phyloP scores from a whole-genome alignment of 176 grass and related monocot genomes.

The Carex myosuroides region DNA sequence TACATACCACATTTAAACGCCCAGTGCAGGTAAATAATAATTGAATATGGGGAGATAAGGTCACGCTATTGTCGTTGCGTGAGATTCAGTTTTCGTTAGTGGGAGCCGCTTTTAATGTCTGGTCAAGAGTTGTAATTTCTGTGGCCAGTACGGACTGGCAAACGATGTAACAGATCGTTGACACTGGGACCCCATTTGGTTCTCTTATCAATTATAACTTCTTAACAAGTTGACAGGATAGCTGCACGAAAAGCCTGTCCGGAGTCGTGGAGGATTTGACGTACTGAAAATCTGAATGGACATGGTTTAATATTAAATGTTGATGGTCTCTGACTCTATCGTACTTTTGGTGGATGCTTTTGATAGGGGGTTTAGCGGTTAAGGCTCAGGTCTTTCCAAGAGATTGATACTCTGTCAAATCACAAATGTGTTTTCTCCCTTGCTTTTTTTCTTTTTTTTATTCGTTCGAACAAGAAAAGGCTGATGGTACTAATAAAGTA shows the following conservation, averaged over 20 bases:
- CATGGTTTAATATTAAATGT: not conserved
- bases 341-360: not conserved
- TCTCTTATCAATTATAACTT: not conserved
- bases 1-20: not conserved
- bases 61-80: constrained; percentile 23
- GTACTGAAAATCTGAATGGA: not conserved
- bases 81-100: constrained; percentile 16
- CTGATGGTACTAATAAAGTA: not conserved
- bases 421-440: not conserved
- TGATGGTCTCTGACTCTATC: not conserved
- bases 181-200: not conserved
- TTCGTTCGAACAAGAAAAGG: not conserved
- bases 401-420: not conserved
- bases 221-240: not conserved
- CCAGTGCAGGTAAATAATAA: not conserved
- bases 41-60: not conserved
- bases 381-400: not conserved
- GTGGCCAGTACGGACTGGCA: not conserved
- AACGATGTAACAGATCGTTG: not conserved
- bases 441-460: not conserved
- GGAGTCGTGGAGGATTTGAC: not conserved
- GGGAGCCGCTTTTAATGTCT: not conserved
- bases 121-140: not conserved
- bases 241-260: not conserved
- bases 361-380: not conserved